Evolutionary conservation across 768 basidiomycete genomes (phyloP).

Genomic region (Psilocybe sp.): DNA sequence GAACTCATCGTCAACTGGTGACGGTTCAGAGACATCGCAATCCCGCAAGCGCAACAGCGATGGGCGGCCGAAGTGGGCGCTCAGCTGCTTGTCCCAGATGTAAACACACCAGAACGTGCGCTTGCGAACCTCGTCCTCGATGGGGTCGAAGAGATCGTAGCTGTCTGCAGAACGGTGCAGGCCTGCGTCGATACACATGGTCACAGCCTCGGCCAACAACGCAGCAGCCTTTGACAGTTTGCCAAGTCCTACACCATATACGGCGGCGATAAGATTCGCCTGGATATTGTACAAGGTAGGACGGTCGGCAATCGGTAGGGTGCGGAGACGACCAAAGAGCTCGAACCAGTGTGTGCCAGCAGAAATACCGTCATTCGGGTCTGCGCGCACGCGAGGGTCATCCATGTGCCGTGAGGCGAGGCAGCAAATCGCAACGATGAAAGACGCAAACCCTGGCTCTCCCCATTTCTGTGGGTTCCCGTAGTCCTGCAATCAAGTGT

Average conservation of each 20-base stretch:
- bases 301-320: slow-evolving; percentile 83
- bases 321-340: slow-evolving; percentile 80
- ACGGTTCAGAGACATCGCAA: slow-evolving; percentile 88
- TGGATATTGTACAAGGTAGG: slow-evolving; percentile 93
- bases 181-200: slow-evolving; percentile 85
- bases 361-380: slow-evolving; percentile 79
- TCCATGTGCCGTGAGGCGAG: slow-evolving; percentile 91
- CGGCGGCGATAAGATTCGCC: slow-evolving; percentile 86
- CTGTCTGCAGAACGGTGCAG: slow-evolving; percentile 85
- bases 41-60: slow-evolving; percentile 84
- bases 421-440: slow-evolving; percentile 91
- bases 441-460: slow-evolving; percentile 91
- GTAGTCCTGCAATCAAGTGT: slow-evolving; percentile 63
- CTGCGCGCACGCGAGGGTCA: slow-evolving; percentile 83
- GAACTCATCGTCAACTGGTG: slow-evolving; percentile 85
- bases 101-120: slow-evolving; percentile 97
- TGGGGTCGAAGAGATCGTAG: slow-evolving; percentile 83
- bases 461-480: slow-evolving; percentile 94
- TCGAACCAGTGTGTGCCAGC: slow-evolving; percentile 93
- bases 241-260: slow-evolving; percentile 89
- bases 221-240: slow-evolving; percentile 85
- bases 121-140: slow-evolving; percentile 90
- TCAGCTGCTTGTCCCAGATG: slow-evolving; percentile 93
- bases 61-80: slow-evolving; percentile 86
- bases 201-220: slow-evolving; percentile 82